Conservation (phyloP, 768 basidiomycete species). For the Guyanaporus albipodus region DNA sequence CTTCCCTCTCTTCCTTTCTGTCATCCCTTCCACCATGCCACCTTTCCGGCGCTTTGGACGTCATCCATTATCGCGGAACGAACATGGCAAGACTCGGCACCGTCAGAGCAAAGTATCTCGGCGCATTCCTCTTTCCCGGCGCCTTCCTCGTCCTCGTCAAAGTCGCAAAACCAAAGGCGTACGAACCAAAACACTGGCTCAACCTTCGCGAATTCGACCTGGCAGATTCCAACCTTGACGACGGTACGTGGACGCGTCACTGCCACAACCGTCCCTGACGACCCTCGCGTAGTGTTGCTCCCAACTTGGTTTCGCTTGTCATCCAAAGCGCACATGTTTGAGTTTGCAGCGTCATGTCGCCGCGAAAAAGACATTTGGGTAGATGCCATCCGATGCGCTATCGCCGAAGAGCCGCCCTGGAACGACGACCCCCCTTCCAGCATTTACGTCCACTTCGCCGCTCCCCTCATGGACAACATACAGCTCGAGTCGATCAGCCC, state of each 20-base stretch:
- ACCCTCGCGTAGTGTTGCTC: slow-evolving; percentile 53
- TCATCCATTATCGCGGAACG: slow-evolving; percentile 63
- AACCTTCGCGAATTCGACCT: slow-evolving; percentile 70
- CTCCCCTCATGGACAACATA: slow-evolving; percentile 34
- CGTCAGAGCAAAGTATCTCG: slow-evolving; percentile 80
- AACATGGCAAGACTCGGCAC: slow-evolving; percentile 43
- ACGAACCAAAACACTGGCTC: slow-evolving; percentile 90
- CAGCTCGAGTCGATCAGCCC: slow-evolving; percentile 39
- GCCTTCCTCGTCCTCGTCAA: slow-evolving; percentile 88
- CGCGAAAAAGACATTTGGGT: slow-evolving; percentile 90
- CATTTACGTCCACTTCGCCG: slow-evolving; percentile 44
- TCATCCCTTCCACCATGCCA: slow-evolving; percentile 74
- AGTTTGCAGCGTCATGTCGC: slow-evolving; percentile 80
- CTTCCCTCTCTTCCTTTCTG: slow-evolving; percentile 54
- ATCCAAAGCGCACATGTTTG: slow-evolving; percentile 68
- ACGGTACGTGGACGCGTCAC: slow-evolving; percentile 58
- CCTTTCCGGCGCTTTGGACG: slow-evolving; percentile 84
- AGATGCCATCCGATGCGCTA: slow-evolving; percentile 54
- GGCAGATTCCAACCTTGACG: slow-evolving; percentile 61
- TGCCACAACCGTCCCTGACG: slow-evolving; percentile 3
- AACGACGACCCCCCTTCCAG: slow-evolving; percentile 61
- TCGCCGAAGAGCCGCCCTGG: slow-evolving; percentile 44
- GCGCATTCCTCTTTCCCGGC: slow-evolving; percentile 82
- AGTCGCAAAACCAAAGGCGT: slow-evolving; percentile 72
- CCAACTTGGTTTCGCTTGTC: slow-evolving; percentile 79